Percentiles rank a stretch among this genome's conserved stretches.
phyloP scores from a whole-genome alignment of 164 flowering plant genomes.

The Nymphaea thermarum region DNA sequence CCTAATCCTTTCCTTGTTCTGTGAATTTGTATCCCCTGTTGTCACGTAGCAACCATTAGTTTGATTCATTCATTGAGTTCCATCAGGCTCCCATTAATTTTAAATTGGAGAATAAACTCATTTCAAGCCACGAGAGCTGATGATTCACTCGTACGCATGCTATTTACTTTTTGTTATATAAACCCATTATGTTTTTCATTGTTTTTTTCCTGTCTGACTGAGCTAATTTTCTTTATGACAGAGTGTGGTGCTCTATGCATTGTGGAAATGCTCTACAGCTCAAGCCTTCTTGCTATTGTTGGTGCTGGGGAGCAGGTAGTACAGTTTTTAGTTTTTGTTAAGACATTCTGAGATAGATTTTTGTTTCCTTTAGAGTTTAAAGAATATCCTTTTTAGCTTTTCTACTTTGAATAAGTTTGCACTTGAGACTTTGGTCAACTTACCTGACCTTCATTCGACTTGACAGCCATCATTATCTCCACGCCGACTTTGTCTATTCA shows the following conservation, averaged over 20 bases:
- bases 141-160: too few relatives aligned
- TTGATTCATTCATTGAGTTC: too few relatives aligned
- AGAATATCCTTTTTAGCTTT: background rate
- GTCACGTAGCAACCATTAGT: too few relatives aligned
- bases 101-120: too few relatives aligned
- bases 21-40: too few relatives aligned
- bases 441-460: conserved; percentile 3
- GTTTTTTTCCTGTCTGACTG: background rate
- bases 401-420: background rate
- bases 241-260: conserved; percentile 63
- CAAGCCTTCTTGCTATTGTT: conserved; percentile 85
- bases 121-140: too few relatives aligned
- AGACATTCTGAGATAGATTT: background rate
- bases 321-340: background rate
- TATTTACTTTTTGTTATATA: too few relatives aligned
- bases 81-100: too few relatives aligned
- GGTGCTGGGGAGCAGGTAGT: conserved; percentile 96
- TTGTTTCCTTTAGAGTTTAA: background rate
- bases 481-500: conserved; percentile 77
- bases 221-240: conserved; percentile 21
- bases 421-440: background rate
- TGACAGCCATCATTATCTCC: conserved; percentile 83
- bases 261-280: conserved; percentile 80
- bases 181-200: background rate
- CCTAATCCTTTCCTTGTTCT: too few relatives aligned